Evolutionary conservation across 140 eudicot species (phyloP), one percentile per base, ranked within the genome.

Genomic region (Stevia rebaudiana): DNA sequence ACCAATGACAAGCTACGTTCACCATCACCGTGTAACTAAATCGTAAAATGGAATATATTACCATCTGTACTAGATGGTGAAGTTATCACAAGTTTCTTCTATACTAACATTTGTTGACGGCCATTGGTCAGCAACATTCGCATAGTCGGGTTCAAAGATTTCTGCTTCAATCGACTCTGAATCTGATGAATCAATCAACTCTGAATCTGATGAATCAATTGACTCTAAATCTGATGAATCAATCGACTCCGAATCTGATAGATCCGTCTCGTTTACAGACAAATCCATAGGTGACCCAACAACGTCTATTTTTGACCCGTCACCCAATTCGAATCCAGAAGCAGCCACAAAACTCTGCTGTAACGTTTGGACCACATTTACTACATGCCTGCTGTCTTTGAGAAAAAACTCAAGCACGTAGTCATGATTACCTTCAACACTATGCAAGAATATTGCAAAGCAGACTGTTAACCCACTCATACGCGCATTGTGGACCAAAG

Each of bases 321-420:
- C 48, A 24, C 55, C 68, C 11, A 62, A 62, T 62, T 62, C 2
- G 5, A 62, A 31, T 11, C 54, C 4, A 0, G 68, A 62, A 3
- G 37, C 40, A 41, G 8, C 28, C 39, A 36, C 12, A 4, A 61
- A 6, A 17, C n/a, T 28, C 11, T 6, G 36, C 12, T 61, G 22
- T 6, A 61, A 3, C n/a, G 52, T 41, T 23, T 3, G 2, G n/a
- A 24, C 10, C 68, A 62, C 6, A 3, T 17, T 25, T 8, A 1
- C 16, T 15, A 43, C 49, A 63, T 7, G 23, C 8, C 68, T 43
- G 5, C 15, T 28, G 23, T 21, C 22, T 9, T 41, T 50, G 17
- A 63, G 12, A 11, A 46, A 30, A 2, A 63, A 44, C 57, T 44
- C 69, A 5, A 63, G 21, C 21, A 63, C 69, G 28, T 43, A 63